Conservation (phyloP, 1,284 basidiomycete genomes). For the Puccinia horiana region DNA sequence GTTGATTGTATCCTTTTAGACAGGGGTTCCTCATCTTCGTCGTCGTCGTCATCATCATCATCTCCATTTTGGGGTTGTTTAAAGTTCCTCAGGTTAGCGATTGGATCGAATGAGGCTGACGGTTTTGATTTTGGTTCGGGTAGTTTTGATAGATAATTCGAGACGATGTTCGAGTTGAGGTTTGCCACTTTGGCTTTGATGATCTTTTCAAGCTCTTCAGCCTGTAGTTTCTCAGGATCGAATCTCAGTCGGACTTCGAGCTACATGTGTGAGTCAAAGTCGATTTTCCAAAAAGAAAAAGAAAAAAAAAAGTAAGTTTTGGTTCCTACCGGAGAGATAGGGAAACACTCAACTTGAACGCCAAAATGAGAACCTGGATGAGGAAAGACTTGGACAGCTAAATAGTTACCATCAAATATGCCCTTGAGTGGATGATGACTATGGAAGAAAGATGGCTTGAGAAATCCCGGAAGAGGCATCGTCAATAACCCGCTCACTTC, state of each 20-base stretch:
- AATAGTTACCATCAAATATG: not conserved
- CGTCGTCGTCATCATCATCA: not conserved
- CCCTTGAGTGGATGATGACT: not conserved
- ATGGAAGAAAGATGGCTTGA: not conserved
- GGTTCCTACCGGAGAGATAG: not conserved
- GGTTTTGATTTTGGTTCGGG: conserved; percentile 10
- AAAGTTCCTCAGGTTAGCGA: not conserved
- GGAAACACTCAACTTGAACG: conserved; percentile 17
- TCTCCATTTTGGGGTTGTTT: not conserved
- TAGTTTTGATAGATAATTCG: not conserved
- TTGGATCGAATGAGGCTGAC: not conserved
- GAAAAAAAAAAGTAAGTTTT: not conserved
- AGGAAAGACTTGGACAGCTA: conserved; percentile 12
- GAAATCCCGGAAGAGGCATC: conserved; percentile 6
- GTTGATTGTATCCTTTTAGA: conserved; percentile 11
- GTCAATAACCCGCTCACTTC: conserved; percentile 22
- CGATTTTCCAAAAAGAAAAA: not conserved
- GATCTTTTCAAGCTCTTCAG: conserved; percentile 30
- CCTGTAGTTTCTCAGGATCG: not conserved
- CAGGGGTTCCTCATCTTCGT: conserved; percentile 22
- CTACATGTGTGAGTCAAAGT: not conserved
- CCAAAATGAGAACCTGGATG: conserved; percentile 17
- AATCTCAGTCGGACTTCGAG: conserved; percentile 25
- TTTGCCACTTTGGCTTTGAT: conserved; percentile 5
- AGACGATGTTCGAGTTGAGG: not conserved